phyloP scores from a whole-genome alignment of 2,329 filamentous ascomycete genomes.

The Ceratocystiopsis sp. region DNA sequence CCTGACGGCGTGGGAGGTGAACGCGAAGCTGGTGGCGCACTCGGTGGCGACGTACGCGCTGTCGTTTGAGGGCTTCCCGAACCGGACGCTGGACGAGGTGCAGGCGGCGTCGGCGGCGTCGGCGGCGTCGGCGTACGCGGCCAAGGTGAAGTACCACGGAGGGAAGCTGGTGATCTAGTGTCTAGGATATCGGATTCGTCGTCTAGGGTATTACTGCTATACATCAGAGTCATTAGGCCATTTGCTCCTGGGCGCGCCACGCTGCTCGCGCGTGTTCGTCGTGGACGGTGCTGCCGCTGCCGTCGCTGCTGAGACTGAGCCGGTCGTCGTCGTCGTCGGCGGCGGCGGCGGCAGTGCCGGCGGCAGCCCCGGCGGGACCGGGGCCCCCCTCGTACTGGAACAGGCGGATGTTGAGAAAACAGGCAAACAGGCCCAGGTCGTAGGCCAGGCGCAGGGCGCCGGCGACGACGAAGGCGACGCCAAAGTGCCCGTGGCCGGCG shows the following conservation, averaged over 20 bases:
- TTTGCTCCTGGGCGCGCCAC: slow-evolving; percentile 7
- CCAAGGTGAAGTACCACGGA: slow-evolving; percentile 30
- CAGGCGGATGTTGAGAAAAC: slow-evolving; percentile 42
- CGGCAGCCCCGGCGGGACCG: slow-evolving; percentile 39
- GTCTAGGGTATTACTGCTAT: too few species aligned
- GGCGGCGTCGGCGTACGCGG: slow-evolving; percentile 14
- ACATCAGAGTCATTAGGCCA: not conserved
- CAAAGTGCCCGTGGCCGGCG: slow-evolving; percentile 34
- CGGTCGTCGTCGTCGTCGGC: not conserved
- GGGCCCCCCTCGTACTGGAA: slow-evolving; percentile 22
- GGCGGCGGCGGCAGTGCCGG: slow-evolving; percentile 47
- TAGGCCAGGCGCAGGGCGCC: slow-evolving; percentile 36
- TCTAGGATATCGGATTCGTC: too few species aligned
- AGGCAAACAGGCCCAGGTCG: slow-evolving; percentile 38
- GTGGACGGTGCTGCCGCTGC: slow-evolving; percentile 2
- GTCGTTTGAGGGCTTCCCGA: slow-evolving; percentile 48
- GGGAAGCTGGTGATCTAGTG: slow-evolving; percentile 20
- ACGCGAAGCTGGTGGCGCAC: slow-evolving; percentile 52
- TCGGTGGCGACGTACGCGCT: slow-evolving; percentile 53
- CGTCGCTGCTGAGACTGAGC: slow-evolving; percentile 35
- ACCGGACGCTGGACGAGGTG: slow-evolving; percentile 22
- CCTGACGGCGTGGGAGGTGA: slow-evolving; percentile 41
- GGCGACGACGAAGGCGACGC: slow-evolving; percentile 44
- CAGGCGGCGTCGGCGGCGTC: not conserved
- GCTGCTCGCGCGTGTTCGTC: slow-evolving; percentile 4